A percentile compares a stretch with the other conserved stretches of the same genome.
Conservation (phyloP, 208 protist genomes). For the Acanthamoeba rhysodes region DNA sequence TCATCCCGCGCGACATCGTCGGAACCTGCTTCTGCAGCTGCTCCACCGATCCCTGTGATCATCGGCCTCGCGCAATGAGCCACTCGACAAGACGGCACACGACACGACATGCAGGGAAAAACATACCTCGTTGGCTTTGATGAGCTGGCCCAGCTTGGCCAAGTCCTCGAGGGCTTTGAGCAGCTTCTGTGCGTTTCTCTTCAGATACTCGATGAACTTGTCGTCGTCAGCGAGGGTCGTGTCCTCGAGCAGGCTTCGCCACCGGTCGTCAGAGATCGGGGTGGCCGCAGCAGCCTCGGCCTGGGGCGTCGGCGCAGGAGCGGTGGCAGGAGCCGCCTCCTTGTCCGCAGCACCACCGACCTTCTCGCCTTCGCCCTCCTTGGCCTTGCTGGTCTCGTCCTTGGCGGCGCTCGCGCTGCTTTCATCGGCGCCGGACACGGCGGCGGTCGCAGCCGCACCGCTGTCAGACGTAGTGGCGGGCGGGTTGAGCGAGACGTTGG, state of each 20-base stretch:
- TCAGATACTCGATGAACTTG: slow-evolving; percentile 71
- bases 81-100: too few species aligned
- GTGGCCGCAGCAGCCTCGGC: neutral
- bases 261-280: slow-evolving; percentile 3
- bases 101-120: neutral
- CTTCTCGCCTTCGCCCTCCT: slow-evolving; percentile 26
- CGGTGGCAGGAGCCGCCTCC: neutral
- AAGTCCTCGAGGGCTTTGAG: slow-evolving; percentile 50
- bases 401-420: neutral
- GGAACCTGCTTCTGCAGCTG: slow-evolving; percentile 67
- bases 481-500: neutral
- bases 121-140: slow-evolving; percentile 21
- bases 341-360: neutral
- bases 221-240: slow-evolving; percentile 53
- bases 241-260: slow-evolving; percentile 31
- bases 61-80: neutral
- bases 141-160: slow-evolving; percentile 53
- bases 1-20: slow-evolving; percentile 21
- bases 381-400: neutral
- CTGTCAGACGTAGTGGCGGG: neutral
- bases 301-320: neutral
- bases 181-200: slow-evolving; percentile 61
- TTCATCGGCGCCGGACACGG: neutral
- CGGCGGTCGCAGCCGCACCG: neutral
- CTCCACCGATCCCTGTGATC: neutral